Conservation (phyloP, 139 green algal species). For the Eudorina sp. region DNA sequence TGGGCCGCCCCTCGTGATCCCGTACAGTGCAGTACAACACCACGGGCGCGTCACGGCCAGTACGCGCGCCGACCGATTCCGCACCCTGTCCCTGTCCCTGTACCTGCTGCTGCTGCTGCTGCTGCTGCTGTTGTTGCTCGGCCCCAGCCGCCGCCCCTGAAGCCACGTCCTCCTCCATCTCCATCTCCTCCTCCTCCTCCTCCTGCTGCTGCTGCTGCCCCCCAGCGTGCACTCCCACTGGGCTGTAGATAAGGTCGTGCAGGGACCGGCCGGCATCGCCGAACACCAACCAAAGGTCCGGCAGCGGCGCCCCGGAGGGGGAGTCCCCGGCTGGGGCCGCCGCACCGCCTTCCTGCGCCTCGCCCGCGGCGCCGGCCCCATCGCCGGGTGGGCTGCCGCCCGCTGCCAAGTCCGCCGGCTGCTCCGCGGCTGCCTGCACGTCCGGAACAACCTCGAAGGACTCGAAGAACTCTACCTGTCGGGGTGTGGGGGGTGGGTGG, state of each 20-base stretch:
- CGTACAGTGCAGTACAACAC: too few species aligned
- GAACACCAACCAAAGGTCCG: constrained; percentile 76
- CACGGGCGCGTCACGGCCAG: too few species aligned
- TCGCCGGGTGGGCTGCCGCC: background rate
- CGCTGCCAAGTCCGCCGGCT: background rate
- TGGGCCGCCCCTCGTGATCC: too few species aligned
- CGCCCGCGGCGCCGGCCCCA: background rate
- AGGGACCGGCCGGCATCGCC: constrained; percentile 78
- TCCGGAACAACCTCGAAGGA: constrained; percentile 51
- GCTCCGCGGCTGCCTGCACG: background rate
- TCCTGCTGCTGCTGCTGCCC: constrained; percentile 17
- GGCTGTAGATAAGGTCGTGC: constrained; percentile 72
- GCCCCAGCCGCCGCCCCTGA: too few species aligned
- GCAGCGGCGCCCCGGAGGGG: background rate
- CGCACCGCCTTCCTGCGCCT: background rate
- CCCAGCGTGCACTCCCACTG: background rate
- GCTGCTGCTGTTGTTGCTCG: too few species aligned
- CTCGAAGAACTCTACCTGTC: constrained; percentile 71
- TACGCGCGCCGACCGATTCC: too few species aligned
- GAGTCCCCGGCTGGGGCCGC: background rate
- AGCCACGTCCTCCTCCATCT: constrained; percentile 12
- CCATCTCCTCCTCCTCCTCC: constrained; percentile 12
- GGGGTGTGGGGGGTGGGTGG: too few species aligned
- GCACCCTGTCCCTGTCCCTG: background rate
- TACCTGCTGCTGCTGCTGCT: constrained; percentile 21